Evolutionary conservation across 202 grass and related monocot genomes (phyloP).

Genomic region (Bolboschoenoplectus hybrid): DNA sequence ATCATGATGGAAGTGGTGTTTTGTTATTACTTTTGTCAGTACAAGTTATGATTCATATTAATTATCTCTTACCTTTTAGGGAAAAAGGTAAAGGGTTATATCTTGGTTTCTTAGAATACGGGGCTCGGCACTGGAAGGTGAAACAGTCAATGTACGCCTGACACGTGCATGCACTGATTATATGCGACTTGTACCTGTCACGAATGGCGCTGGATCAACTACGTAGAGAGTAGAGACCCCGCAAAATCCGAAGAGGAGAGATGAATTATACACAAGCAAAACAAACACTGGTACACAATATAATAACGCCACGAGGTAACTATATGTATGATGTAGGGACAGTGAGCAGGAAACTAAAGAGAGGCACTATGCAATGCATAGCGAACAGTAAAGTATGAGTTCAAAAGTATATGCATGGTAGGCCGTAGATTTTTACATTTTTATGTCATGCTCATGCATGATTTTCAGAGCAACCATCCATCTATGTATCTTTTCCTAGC

Average conservation of each 20-base stretch:
- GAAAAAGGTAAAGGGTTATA: background rate
- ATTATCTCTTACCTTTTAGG: background rate
- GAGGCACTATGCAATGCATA: background rate
- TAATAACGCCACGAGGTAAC: background rate
- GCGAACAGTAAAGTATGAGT: background rate
- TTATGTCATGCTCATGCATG: background rate
- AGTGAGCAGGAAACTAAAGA: background rate
- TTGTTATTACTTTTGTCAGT: too few species aligned
- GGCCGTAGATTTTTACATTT: background rate
- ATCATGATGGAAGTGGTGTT: too few species aligned
- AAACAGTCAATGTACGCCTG: slow-evolving; percentile 1
- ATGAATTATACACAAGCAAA: background rate
- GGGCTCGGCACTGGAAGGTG: background rate
- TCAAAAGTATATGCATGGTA: background rate
- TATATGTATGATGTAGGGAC: background rate
- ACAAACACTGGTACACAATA: background rate
- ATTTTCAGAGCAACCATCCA: slow-evolving; percentile 4
- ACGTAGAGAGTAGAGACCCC: background rate
- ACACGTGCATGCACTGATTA: slow-evolving; percentile 1
- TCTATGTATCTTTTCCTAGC: background rate
- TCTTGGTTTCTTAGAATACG: background rate
- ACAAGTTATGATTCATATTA: too few species aligned
- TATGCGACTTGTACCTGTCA: background rate
- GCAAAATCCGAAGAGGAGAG: slow-evolving; percentile 8
- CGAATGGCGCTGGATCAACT: background rate